phyloP scores from a whole-genome alignment of 176 grass and related monocot genomes.

The Oryza rufipogon region DNA sequence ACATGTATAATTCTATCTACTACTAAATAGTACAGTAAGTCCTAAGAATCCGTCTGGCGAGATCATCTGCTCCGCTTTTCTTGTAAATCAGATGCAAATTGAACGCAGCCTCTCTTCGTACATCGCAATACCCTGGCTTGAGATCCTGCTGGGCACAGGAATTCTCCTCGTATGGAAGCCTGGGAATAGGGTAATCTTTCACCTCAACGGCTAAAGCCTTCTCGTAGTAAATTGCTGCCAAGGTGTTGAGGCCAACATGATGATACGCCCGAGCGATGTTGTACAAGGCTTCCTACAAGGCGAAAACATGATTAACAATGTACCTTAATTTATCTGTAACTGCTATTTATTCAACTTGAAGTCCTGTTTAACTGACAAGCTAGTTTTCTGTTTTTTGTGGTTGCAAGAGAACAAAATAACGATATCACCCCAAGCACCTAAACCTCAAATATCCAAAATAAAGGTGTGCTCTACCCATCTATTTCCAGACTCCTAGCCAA shows the following conservation, averaged over 20 bases:
- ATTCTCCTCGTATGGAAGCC: constrained; percentile 69
- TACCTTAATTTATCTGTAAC: background rate
- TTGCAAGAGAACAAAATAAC: no score
- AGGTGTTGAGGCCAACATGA: constrained; percentile 81
- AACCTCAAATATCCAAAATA: no score
- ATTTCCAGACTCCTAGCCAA: no score
- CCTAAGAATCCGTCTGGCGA: constrained; percentile 81
- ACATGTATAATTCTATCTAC: background rate
- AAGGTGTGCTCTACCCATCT: no score
- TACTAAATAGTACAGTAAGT: constrained; percentile 75
- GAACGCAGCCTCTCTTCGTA: constrained; percentile 80
- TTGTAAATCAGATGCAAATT: constrained; percentile 98
- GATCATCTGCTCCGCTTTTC: constrained; percentile 85
- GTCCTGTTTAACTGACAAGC: no score
- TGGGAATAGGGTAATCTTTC: constrained; percentile 72
- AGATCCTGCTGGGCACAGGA: constrained; percentile 26
- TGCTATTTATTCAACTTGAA: no score
- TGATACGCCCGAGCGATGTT: constrained; percentile 89
- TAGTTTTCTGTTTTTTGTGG: no score
- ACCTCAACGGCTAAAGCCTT: constrained; percentile 69
- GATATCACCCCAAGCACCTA: no score
- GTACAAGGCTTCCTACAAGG: constrained; percentile 80
- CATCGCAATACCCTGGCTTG: constrained; percentile 71
- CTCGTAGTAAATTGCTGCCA: constrained; percentile 81
- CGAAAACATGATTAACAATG: constrained; percentile 23